Evolutionary conservation across 176 grass and related monocot species (phyloP).

Genomic region (Triticum dicoccoides): DNA sequence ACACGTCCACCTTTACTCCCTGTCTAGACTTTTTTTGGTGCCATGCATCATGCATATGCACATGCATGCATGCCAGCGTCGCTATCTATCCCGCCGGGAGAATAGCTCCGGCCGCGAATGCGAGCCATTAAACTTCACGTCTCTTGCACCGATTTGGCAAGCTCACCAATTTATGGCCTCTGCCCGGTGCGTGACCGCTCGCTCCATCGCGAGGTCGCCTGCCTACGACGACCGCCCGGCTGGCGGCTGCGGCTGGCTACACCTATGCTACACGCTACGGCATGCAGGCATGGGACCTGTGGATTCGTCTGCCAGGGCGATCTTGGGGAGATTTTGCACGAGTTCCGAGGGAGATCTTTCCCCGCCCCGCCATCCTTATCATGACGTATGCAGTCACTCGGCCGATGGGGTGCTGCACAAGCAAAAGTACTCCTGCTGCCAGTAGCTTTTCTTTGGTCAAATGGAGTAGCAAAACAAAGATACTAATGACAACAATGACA

Average conservation of each 20-base stretch:
- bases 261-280: background rate
- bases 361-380: background rate
- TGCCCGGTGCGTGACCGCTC: background rate
- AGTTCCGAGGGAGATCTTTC: conserved; percentile 42
- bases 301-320: conserved; percentile 1
- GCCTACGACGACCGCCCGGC: background rate
- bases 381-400: background rate
- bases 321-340: conserved; percentile 32
- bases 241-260: no score
- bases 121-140: background rate
- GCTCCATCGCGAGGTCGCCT: background rate
- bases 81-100: background rate
- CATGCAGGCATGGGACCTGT: background rate
- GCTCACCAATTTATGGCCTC: conserved; percentile 7
- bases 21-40: background rate
- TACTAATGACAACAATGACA: background rate
- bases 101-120: background rate
- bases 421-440: background rate
- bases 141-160: conserved; percentile 21
- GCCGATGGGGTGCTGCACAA: background rate
- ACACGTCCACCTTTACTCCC: background rate
- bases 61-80: background rate
- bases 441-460: background rate
- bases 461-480: background rate
- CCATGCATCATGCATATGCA: background rate